A percentile compares a stretch with the other conserved stretches of the same genome.
Evolutionary conservation across 345 rosid genomes (phyloP).

Genomic region (Brassica incana): DNA sequence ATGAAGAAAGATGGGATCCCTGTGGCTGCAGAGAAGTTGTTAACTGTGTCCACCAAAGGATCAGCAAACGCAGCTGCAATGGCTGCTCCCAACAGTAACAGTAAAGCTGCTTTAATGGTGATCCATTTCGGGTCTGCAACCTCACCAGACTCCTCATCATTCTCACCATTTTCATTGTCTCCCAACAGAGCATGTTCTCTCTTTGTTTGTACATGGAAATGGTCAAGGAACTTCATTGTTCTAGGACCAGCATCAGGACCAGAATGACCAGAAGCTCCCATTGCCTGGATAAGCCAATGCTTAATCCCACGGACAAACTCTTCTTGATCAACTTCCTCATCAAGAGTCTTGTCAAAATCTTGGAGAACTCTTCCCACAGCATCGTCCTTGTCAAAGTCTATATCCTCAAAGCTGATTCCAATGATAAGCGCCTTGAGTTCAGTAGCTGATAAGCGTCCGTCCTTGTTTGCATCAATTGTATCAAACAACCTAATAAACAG

Average conservation of each 20-base stretch:
- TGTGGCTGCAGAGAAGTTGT: constrained; percentile 86
- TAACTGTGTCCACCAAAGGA: constrained; percentile 88
- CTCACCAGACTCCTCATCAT: constrained; percentile 46
- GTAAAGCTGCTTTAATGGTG: constrained; percentile 62
- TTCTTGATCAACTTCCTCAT: constrained; percentile 32
- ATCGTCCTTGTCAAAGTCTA: constrained; percentile 63
- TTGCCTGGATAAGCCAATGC: constrained; percentile 59
- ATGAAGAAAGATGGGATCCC: constrained; percentile 94
- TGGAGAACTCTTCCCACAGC: constrained; percentile 60
- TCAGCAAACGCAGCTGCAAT: constrained; percentile 95
- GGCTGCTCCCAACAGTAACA: constrained; percentile 69
- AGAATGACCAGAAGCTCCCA: constrained; percentile 39
- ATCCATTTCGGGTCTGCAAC: constrained; percentile 57
- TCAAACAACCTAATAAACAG: constrained; percentile 57
- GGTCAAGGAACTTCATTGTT: constrained; percentile 49
- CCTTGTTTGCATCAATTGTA: constrained; percentile 60
- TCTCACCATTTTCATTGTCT: constrained; percentile 57
- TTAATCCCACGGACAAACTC: constrained; percentile 63
- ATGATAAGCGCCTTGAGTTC: constrained; percentile 72
- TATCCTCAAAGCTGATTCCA: constrained; percentile 79
- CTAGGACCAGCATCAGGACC: constrained; percentile 46
- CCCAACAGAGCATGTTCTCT: constrained; percentile 70
- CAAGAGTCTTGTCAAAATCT: constrained; percentile 63
- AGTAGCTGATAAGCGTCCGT: constrained; percentile 44
- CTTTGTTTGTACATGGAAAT: constrained; percentile 63